phyloP scores from a whole-genome alignment of 169 alveolate species.

The Eimeria acervulina region DNA sequence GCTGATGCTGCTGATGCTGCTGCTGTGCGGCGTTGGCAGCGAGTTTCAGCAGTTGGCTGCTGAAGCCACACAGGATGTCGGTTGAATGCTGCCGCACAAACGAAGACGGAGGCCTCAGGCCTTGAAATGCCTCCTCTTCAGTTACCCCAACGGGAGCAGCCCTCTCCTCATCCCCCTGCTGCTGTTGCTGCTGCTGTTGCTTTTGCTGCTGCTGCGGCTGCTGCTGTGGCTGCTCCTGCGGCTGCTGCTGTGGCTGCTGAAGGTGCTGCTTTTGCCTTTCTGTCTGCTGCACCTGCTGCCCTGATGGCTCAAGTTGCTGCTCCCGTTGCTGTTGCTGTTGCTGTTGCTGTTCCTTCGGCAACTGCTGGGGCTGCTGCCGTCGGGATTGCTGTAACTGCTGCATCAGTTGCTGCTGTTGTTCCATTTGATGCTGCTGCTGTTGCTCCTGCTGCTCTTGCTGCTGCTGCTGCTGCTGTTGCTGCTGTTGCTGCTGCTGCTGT shows the following conservation, averaged over 20 bases:
- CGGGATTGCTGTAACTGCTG: background rate
- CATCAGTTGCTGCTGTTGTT: background rate
- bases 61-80: background rate
- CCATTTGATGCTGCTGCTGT: background rate
- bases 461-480: background rate
- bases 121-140: background rate
- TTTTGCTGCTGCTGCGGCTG: background rate
- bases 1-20: too few species aligned
- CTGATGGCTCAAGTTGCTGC: background rate
- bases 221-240: background rate
- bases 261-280: background rate
- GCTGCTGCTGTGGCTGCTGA: too few species aligned
- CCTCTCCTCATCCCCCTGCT: background rate
- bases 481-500: background rate
- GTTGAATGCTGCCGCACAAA: background rate
- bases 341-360: too few species aligned
- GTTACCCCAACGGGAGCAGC: background rate
- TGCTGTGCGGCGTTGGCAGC: background rate
- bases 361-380: background rate
- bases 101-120: background rate
- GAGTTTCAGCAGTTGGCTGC: background rate
- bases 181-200: background rate
- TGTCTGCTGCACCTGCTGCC: background rate
- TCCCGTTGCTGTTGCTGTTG: background rate
- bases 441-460: background rate